Base-by-base conservation (phyloP, 2,329 filamentous ascomycete species). In the Uncinocarpus reesii region DNA sequence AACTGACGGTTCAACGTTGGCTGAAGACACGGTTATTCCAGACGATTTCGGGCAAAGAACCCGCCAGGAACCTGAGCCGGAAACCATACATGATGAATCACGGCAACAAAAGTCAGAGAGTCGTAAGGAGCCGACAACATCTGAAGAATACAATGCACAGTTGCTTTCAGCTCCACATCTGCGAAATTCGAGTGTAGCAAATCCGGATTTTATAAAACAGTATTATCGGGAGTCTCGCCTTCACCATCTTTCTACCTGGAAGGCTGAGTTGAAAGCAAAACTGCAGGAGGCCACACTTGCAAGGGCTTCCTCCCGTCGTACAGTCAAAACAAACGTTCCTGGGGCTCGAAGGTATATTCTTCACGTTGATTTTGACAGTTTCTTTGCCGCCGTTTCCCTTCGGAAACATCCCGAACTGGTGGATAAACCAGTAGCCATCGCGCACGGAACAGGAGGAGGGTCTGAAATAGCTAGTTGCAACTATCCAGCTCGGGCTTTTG, bases 391-490 rank as follows among this genome's bases (percentile, higher is more conserved):
- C 0, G 86, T 98, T 0, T 95, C 92, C 0, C 66, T 84, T 15
- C 87, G 88, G 57, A 84, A 80, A 47, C 74, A 81, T 20, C 88
- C 90, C 0, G 80, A 93, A 16, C 82, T 79, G 52, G 71, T 74
- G 32, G 81, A 85, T 43, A 90, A 88, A 60, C 92, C 93, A 0
- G 80, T 84, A 1, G 92, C 86, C 0, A 85, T 98, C 28, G 90
- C 92, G 3, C 92, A 98, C 60, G 84, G 90, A 3, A 77, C 76
- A 37, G 90, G 90, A 0, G 79, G 78, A 20, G 87, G 86, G 0
- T 95, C 90, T 0, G 92, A 98, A 62, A 96, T 98, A 59, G 92
- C 92, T 18, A 95, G 89, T 55, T 98, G 92, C 67, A 98, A 98
- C 59, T 98, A 98, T 62, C 81, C 84, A 16, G 92, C 93, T 5